A percentile compares a stretch with the other conserved stretches of the same genome.
Conservation (phyloP, 345 rosid species). For the Punica granatum region DNA sequence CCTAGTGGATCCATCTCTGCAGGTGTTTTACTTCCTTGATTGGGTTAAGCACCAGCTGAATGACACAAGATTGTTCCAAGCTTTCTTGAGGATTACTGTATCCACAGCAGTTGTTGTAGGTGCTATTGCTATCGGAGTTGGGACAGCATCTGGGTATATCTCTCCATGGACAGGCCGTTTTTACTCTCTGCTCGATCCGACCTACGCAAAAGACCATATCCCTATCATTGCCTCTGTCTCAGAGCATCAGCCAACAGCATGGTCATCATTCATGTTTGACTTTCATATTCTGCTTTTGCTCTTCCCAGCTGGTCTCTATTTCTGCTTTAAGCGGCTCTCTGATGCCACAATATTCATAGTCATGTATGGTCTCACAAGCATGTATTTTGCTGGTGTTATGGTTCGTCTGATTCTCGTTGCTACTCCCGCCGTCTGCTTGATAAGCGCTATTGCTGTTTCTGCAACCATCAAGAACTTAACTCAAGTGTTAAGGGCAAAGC, state of each 20-base stretch:
- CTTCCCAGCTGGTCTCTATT: slow-evolving; percentile 98
- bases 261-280: slow-evolving; percentile 99
- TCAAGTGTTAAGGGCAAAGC: slow-evolving; percentile 55
- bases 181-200: slow-evolving; percentile 93
- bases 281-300: slow-evolving; percentile 94
- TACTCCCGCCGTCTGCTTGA: slow-evolving; percentile 92
- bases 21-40: slow-evolving; percentile 93
- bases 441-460: slow-evolving; percentile 96
- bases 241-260: slow-evolving; percentile 99
- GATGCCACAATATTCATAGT: slow-evolving; percentile 96
- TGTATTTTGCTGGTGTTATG: slow-evolving; percentile 99
- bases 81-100: slow-evolving; percentile 79
- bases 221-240: slow-evolving; percentile 99
- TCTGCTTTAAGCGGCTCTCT: slow-evolving; percentile 92
- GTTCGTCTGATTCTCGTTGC: slow-evolving; percentile 97
- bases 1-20: background rate
- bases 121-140: slow-evolving; percentile 73
- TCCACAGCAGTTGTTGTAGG: slow-evolving; percentile 65
- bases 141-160: slow-evolving; percentile 93
- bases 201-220: slow-evolving; percentile 96
- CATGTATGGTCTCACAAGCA: slow-evolving; percentile 98
- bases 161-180: slow-evolving; percentile 99
- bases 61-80: slow-evolving; percentile 79
- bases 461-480: slow-evolving; percentile 86
- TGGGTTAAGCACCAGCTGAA: slow-evolving; percentile 85